Evolutionary conservation across 805 yeast species (phyloP).

Genomic region (Schwanniomyces vanrijiae): DNA sequence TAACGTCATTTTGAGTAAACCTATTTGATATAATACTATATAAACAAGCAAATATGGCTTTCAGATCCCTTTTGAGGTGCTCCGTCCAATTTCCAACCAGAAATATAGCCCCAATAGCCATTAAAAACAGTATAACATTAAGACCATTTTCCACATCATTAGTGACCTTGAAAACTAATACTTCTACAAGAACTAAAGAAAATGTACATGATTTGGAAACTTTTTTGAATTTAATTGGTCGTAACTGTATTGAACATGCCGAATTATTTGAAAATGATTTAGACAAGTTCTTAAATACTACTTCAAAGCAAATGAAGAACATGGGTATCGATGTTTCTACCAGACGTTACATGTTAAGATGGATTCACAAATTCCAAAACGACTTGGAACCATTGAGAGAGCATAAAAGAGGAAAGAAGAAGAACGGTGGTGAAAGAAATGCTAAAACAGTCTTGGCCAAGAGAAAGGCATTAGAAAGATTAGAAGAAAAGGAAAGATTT

Average conservation of each 20-base stretch:
- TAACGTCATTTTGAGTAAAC: background rate
- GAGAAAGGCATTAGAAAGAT: slow-evolving; percentile 57
- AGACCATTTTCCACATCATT: slow-evolving; percentile 9
- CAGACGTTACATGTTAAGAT: slow-evolving; percentile 70
- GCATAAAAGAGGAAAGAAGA: slow-evolving; percentile 67
- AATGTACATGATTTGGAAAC: slow-evolving; percentile 62
- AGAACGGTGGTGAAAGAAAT: slow-evolving; percentile 84
- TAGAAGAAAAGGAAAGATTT: slow-evolving; percentile 50
- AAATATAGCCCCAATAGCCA: background rate
- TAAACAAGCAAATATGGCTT: background rate
- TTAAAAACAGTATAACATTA: background rate
- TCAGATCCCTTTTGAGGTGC: slow-evolving; percentile 3
- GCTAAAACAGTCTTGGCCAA: slow-evolving; percentile 53
- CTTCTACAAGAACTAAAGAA: slow-evolving; percentile 47
- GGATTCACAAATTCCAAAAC: slow-evolving; percentile 66
- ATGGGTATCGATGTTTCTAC: slow-evolving; percentile 73
- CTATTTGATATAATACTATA: background rate
- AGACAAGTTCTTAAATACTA: slow-evolving; percentile 57
- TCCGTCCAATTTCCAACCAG: slow-evolving; percentile 1
- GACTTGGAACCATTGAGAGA: slow-evolving; percentile 55
- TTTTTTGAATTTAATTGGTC: slow-evolving; percentile 77
- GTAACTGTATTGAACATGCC: slow-evolving; percentile 63
- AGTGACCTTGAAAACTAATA: slow-evolving; percentile 45
- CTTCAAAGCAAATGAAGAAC: slow-evolving; percentile 60
- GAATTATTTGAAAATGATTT: slow-evolving; percentile 64